Evolutionary conservation across 2,329 filamentous ascomycete species (phyloP), one percentile per base, ranked within the genome.

Genomic region (Talaromyces sp.): DNA sequence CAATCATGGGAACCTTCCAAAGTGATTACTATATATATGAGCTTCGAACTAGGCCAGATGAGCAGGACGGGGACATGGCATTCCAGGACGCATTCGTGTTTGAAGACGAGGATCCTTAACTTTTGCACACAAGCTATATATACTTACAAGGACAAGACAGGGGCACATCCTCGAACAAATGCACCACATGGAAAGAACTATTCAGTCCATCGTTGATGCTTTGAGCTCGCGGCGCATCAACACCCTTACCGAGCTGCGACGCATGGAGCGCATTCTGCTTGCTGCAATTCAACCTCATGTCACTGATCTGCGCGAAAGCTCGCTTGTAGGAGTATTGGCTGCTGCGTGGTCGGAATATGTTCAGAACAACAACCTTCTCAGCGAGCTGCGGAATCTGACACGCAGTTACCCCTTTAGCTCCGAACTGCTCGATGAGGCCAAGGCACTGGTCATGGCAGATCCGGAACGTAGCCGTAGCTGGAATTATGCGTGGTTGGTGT

Each of bases 401-500:
- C 82, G 81, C 17, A 86, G 85, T 70, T 92, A 90, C 70, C 88
- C 89, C 0, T 87, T 92, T 74, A 86, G 85, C 69, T 86, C 84
- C 13, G 86, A 88, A 58, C 31, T 66, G 25, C 33, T 66, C 25
- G 64, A 66, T 13, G 64, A 66, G 4, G 64, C 64, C 5, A 88
- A 89, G 70, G 77, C 79, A 63, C 81, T 87, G 25, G 89, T 92
- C 2, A 81, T 84, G 63, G 80, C 78, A 33, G 90, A 92, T 68
- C 88, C 88, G 0, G 79, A 83, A 19, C 89, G 87, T 68, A 87
- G 87, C 70, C 83, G 87, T 27, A 91, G 89, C 73, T 92, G 90
- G 89, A 93, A 92, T 73, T 81, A 90, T 70, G 90, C 88, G 49
- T 92, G 90, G 89, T 78, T 92, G 54, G 87, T 90, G 37, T 78